Base-by-base conservation (phyloP, 1,284 basidiomycete genomes). In the Cutaneotrichosporon mucoides region DNA sequence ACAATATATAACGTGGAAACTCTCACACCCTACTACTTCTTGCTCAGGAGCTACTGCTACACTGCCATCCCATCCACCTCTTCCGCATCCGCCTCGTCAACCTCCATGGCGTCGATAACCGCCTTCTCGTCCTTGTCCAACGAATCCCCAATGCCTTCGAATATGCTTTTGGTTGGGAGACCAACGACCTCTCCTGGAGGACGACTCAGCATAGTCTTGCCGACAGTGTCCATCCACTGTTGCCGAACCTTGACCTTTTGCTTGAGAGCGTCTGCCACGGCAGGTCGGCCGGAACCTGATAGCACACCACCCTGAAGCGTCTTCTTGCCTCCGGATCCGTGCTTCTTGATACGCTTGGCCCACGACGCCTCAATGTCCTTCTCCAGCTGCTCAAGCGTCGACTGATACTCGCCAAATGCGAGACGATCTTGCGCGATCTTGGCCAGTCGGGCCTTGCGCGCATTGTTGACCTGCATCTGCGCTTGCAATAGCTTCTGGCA, bases 341-440 rank as follows among this genome's bases (percentile, higher is more conserved):
- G 77, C 51, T 77, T 74, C 58, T 79, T 76, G 42, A 72, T 69
- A 6, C 81, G 76, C 65, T 80, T 81, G 11, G 69, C 67, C 79
- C 79, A 82, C 2, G 71, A 73, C 13, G 69, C 68, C 57, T 81
- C 80, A 68, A 95, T 89, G 67, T 86, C 86, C 79, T 86, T 88
- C 79, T 95, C 92, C 47, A 94, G 82, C 5, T 86, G 83, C 59
- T 93, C 91, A 12, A 90, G 84, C 6, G 85, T 75, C 37, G 88
- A 86, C 62, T 89, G 79, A 77, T 92, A 95, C 70, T 95, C 92
- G 72, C 92, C 89, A 73, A 90, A 91, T 3, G 87, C 92, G 50
- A 98, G 83, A 15, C 93, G 84, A 67, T 92, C 89, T 64, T 86
- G 86, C n/a, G 92, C 92, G 61, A 93, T 84, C 15, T 82, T 81